A percentile compares a stretch with the other conserved stretches of the same genome.
Evolutionary conservation across 495 filamentous ascomycete genomes (phyloP).

Genomic region (Penicillium fimorum): DNA sequence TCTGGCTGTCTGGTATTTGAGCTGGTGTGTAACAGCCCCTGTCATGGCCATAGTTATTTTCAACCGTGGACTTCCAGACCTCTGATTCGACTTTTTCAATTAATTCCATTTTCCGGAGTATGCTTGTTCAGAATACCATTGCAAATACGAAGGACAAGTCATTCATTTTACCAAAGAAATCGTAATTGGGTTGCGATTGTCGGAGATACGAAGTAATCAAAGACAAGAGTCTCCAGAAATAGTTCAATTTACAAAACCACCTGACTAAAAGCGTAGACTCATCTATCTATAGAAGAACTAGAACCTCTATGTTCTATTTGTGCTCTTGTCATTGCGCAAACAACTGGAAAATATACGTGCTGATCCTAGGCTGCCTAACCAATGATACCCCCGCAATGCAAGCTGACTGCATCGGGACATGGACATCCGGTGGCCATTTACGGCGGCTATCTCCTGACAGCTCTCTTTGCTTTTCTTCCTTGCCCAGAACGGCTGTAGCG

Average conservation of each 20-base stretch:
- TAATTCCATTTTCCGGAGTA: background rate
- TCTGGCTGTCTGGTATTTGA: conserved; percentile 5
- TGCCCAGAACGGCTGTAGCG: conserved; percentile 22
- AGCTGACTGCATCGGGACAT: conserved; percentile 12
- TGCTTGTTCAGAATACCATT: background rate
- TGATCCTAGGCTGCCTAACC: background rate
- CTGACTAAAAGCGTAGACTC: background rate
- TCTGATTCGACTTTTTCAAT: background rate
- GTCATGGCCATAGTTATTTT: background rate
- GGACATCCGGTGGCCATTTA: conserved; percentile 9
- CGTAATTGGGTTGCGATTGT: background rate
- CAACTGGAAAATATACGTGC: background rate
- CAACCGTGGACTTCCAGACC: background rate
- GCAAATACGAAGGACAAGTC: background rate
- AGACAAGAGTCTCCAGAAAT: conserved; percentile 1
- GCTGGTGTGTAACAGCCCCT: background rate
- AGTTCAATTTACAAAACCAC: background rate
- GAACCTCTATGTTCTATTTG: background rate
- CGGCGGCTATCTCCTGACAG: conserved; percentile 27
- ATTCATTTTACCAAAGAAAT: background rate
- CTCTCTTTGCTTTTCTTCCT: conserved; percentile 19
- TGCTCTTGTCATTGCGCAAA: background rate
- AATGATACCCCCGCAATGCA: conserved; percentile 1
- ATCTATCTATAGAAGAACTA: background rate
- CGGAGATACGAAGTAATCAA: conserved; percentile 1